Percentiles rank a stretch among this genome's conserved stretches.
These are phyloP conservation scores for Neofusicoccum umdonicola DNA, from an alignment of 2,329 filamentous ascomycete species.

Conservation along the genomic window DNA sequence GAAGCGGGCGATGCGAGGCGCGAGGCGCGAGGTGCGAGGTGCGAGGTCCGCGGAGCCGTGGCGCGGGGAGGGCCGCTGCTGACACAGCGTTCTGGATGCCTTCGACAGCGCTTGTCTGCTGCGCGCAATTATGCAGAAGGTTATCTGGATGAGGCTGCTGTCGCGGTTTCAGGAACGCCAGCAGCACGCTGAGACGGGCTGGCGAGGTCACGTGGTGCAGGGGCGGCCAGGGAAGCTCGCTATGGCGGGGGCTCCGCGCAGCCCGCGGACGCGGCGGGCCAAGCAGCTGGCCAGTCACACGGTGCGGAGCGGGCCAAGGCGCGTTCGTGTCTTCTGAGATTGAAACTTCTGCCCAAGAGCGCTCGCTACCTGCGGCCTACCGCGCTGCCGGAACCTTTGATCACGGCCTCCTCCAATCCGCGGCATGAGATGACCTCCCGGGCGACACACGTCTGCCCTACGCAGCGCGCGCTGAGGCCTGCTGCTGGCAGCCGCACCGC, in stretches of 20 bases:
- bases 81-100: not conserved
- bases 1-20: no score
- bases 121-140: not conserved
- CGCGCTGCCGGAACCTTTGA: not conserved
- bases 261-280: not conserved
- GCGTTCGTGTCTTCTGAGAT: not conserved
- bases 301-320: conserved; percentile 1
- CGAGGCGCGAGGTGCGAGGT: no score
- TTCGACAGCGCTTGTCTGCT: not conserved
- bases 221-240: not conserved
- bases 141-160: not conserved
- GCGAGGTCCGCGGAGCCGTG: no score
- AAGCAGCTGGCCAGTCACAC: not conserved
- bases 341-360: conserved; percentile 13
- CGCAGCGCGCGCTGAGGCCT: no score
- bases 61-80: not conserved
- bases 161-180: not conserved
- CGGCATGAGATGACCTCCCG: not conserved
- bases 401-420: not conserved
- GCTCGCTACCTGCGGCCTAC: not conserved
- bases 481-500: no score
- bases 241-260: not conserved
- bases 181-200: not conserved
- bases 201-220: not conserved
- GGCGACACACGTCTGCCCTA: not conserved